Conservation (phyloP, 2,329 filamentous ascomycete species). For the Colletotrichum costaricense region DNA sequence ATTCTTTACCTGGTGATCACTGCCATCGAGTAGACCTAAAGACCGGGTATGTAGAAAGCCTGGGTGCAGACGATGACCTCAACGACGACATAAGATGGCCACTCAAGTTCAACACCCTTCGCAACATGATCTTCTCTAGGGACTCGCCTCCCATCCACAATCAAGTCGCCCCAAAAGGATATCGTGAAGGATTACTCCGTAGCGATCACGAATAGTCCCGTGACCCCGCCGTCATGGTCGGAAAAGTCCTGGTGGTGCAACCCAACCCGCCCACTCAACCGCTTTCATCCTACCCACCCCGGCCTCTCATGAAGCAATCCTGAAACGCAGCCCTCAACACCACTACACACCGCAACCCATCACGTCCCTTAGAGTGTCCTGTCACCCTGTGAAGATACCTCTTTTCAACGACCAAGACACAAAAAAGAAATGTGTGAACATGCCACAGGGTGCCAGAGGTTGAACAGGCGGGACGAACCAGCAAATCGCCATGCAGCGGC, state of each 20-base stretch:
- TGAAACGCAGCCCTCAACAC: slow-evolving; percentile 48
- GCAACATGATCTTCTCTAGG: background rate
- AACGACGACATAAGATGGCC: background rate
- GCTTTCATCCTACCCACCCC: slow-evolving; percentile 33
- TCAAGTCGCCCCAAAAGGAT: too few relatives aligned
- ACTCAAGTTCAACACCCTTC: background rate
- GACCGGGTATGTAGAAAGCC: too few relatives aligned
- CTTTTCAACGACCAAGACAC: background rate
- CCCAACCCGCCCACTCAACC: slow-evolving; percentile 5
- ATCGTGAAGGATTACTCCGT: background rate
- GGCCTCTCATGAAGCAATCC: slow-evolving; percentile 51
- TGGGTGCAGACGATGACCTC: background rate
- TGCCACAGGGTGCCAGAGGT: background rate
- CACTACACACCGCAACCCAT: background rate
- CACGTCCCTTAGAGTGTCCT: background rate
- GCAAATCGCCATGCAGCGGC: slow-evolving; percentile 21
- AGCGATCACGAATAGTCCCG: background rate
- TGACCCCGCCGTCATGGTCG: background rate
- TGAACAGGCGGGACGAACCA: slow-evolving; percentile 25
- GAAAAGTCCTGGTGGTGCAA: slow-evolving; percentile 1
- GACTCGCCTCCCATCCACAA: background rate
- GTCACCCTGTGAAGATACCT: too few relatives aligned
- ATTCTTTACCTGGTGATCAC: background rate
- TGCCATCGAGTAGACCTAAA: background rate
- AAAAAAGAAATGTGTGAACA: slow-evolving; percentile 1